Base-by-base conservation (phyloP, 83 land plant genomes). In the Isoetes engelmannii region DNA sequence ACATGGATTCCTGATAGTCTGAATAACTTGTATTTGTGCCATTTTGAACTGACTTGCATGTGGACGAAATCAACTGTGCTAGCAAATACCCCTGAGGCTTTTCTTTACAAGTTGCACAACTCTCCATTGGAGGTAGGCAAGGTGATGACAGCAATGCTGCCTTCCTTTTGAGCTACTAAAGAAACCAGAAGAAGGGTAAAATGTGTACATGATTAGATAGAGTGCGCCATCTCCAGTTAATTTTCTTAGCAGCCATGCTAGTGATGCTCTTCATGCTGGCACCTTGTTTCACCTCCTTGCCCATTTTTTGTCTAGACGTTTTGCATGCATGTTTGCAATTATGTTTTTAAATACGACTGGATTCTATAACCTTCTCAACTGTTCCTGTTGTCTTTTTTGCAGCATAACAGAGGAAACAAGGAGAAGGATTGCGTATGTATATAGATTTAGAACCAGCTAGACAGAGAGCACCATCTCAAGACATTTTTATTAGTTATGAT, bases 401-500 rank as follows among this genome's bases (percentile, higher is more conserved):
- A 28, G 0, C 37, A 28, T 2, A n/a, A 8, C 72, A 93, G 98
- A 89, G 98, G 63, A 69, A 67, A 0, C 62, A 18, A 48, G 92
- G 96, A 44, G 92, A 87, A 51, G 92, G 95, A 19, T 83, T 89
- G 67, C 81, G 96, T 63, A 87, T 82, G 3, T 93, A 82, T 74
- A 77, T 93, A 79, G 98, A 93, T 63, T 83, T 93, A 49, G 98
- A 93, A 69, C 86, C 92, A 44, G 83, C 82, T 6, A 79, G 91
- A 69, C 82, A 75, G 58, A 67, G 76, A n/a, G 72, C 89, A n/a
- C 80, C 82, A 3, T 21, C 58, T 48, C 93, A 87, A 74, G 95
- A 93, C 75, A 78, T 93, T 45, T 93, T 89, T 81, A 79, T 93
- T 19, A 76, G 96, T 76, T 93, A 93, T 70, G 91, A 93, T 80